Base-by-base conservation (phyloP, 257 asterid genomes). In the Capsicum rhomboideum region DNA sequence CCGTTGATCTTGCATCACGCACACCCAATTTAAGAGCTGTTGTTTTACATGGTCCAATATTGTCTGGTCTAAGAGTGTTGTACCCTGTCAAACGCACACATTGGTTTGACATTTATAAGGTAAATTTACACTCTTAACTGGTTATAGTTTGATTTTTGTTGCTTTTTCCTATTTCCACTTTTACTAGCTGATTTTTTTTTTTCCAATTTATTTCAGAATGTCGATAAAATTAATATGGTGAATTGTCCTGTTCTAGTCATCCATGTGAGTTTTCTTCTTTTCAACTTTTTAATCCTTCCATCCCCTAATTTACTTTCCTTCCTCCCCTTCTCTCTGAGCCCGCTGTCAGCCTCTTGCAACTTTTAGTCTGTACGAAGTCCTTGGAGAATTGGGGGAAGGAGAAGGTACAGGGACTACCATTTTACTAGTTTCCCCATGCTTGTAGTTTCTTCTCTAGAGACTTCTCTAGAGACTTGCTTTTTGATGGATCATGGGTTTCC, bases 21-120 rank as follows among this genome's bases (percentile, higher is more conserved):
- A 53, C 89, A 26, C 97, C 94, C 81, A 91, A 91, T 90, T 88
- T 97, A 90, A 92, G 99, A 89, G 99, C 97, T 16, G 99, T 97
- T 34, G 99, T 97, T 83, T 91, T 97, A 78, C 99, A 97, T 78
- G 94, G 99, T 89, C 99, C 99, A 55, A 94, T 95, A 85, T 90
- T 95, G 88, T 95, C 99, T 50, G 99, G 99, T 83, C 83, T 97
- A 84, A 91, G 99, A 90, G 99, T 97, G 61, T 87, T 97, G 86
- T 95, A 97, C 95, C 99, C 99, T 80, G 97, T 91, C 40, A 97
- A 93, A 86, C 88, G 96, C 80, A 94, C 99, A 52, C 94, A 90
- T 87, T 97, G 99, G 98, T 95, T 97, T 87, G 99, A 97, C 87
- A 95, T 97, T 68, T 97, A 94, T 93, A 95, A 95, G 99, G 99